A percentile compares a stretch with the other conserved stretches of the same genome.
Conservation (phyloP, 1,284 basidiomycete species). For the Phylloporus gajari region DNA sequence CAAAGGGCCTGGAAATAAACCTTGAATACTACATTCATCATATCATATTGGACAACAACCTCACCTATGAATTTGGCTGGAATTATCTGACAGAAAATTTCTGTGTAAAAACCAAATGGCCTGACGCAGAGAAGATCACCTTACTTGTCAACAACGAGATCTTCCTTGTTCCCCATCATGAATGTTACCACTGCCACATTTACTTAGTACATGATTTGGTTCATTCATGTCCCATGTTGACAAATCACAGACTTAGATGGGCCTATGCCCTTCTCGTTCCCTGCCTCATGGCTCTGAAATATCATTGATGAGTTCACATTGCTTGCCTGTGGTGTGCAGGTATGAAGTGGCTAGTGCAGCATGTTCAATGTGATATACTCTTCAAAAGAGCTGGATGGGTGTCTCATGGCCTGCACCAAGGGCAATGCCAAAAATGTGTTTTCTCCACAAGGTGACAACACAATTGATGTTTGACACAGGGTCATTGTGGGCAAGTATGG, state of each 20-base stretch:
- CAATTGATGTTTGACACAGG: constrained; percentile 51
- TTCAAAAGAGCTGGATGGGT: constrained; percentile 96
- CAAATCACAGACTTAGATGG: constrained; percentile 79
- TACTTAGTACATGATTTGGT: neutral
- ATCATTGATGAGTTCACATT: constrained; percentile 99
- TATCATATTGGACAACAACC: too few species aligned
- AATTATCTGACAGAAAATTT: too few species aligned
- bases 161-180: too few species aligned
- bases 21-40: too few species aligned
- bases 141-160: too few species aligned
- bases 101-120: too few species aligned
- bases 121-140: too few species aligned
- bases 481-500: constrained; percentile 95
- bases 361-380: constrained; percentile 99
- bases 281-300: constrained; percentile 99
- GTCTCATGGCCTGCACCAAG: constrained; percentile 83
- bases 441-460: neutral
- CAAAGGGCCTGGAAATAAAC: too few species aligned
- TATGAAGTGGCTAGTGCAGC: constrained; percentile 98
- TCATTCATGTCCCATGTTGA: too few species aligned
- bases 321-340: constrained; percentile 73
- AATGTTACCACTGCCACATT: too few species aligned
- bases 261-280: constrained; percentile 90
- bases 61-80: too few species aligned
- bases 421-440: constrained; percentile 82